Percentiles rank a stretch among this genome's conserved stretches.
phyloP scores from a whole-genome alignment of 1,139 yeast species.

The Sugiyamaella neomexicana region DNA sequence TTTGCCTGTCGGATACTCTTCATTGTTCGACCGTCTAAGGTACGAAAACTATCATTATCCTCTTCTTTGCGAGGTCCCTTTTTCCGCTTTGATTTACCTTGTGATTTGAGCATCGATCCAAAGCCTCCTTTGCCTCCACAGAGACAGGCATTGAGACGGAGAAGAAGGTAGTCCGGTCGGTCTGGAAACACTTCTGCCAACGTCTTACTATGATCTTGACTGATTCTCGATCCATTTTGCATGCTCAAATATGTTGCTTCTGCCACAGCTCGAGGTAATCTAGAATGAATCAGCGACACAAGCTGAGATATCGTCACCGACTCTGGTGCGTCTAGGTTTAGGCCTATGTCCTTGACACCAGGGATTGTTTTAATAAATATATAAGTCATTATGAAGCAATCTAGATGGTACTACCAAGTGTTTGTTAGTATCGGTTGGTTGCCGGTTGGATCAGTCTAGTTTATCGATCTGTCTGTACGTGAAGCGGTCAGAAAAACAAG shows the following conservation, averaged over 20 bases:
- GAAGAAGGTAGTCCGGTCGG: slow-evolving; percentile 12
- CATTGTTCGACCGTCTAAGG: slow-evolving; percentile 44
- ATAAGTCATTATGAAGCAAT: slow-evolving; percentile 5
- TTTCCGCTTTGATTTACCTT: slow-evolving; percentile 40
- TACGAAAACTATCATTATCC: slow-evolving; percentile 41
- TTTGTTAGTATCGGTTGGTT: too few relatives aligned
- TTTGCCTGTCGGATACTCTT: slow-evolving; percentile 41
- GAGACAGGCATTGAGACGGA: slow-evolving; percentile 31
- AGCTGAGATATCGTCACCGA: slow-evolving; percentile 3
- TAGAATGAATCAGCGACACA: not conserved
- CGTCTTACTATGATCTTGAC: not conserved
- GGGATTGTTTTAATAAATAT: slow-evolving; percentile 17
- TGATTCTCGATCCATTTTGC: slow-evolving; percentile 15
- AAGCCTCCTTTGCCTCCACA: slow-evolving; percentile 57
- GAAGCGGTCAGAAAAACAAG: too few relatives aligned
- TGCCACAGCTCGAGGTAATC: slow-evolving; percentile 13
- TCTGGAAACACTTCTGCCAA: slow-evolving; percentile 5
- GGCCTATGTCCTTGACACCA: slow-evolving; percentile 14
- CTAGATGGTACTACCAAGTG: too few relatives aligned
- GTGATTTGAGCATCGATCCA: slow-evolving; percentile 47
- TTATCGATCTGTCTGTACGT: too few relatives aligned
- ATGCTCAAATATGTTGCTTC: slow-evolving; percentile 16
- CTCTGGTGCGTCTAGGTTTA: slow-evolving; percentile 2
- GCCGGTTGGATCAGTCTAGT: too few relatives aligned
- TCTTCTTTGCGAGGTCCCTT: slow-evolving; percentile 29